Base-by-base conservation (phyloP, 768 basidiomycete genomes). In the Suillus luteus region DNA sequence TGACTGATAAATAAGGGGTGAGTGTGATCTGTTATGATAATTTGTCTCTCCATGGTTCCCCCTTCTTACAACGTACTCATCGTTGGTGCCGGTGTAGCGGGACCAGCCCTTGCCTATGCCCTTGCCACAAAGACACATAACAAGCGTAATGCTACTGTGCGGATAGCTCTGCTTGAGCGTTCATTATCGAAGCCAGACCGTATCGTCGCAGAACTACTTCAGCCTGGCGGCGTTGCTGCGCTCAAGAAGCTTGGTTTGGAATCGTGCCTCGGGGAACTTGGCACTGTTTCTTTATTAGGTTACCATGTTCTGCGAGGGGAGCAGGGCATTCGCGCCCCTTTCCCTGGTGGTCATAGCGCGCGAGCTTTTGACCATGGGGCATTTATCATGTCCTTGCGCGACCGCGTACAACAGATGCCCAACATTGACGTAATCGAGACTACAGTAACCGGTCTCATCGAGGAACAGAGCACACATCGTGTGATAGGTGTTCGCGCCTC, bases 121-220 rank as follows among this genome's bases (percentile, higher is more conserved):
- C 88, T 97, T 58, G 86, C 91, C 6, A 80, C 81, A 1, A 69
- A 84, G 3, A 78, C 81, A 5, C 61, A 66, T 8, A 62, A 71
- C 19, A 67, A 74, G 55, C 78, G 83, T 22, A 37, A 72, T 12
- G 76, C 76, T 61, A 89, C 88, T 10, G 83, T 92, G 7, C 83
- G 86, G 35, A 88, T 95, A 65, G 87, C 88, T 24, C 78, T 95
- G 2, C 80, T 97, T 62, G 95, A 97, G 75, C 86, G 95, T 15
- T 95, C 94, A n/a, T 81, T 96, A 4, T 82, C 88, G 0, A 89
- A 92, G 72, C 95, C 95, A 0, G 93, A 96, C 80, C 83, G 95
- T 10, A 96, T 97, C 67, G 94, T 97, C 43, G 95, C 95, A 8
- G 95, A 97, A 75, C 87, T 97, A 1, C 81, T 97, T 37, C 95